Evolutionary conservation across 2,329 filamentous ascomycete species (phyloP), one percentile per base, ranked within the genome.

Genomic region (Scortechinia acanthostroma): DNA sequence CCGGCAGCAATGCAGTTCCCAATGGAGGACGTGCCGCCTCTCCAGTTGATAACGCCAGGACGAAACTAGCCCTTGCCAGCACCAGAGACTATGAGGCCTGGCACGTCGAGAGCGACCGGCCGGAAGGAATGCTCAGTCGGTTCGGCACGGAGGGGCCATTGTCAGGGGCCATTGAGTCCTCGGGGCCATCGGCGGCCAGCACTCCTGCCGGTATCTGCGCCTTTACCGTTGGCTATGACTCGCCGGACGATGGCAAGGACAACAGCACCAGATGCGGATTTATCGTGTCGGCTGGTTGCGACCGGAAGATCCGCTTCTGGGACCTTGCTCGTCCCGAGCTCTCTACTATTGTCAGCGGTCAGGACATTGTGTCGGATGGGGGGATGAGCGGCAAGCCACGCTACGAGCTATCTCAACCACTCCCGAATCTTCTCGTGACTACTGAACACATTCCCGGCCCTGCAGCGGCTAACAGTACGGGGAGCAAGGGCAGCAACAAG

Each of bases 121-220:
- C 35, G 20, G 35, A 40, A 40, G 35, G 35, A 13, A 40, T 40
- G 35, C 35, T 40, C 6, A 40, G 35, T 19, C 35, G 35, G 6
- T 40, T 40, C 20, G 35, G 13, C 6, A 40, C 17, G 10, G 17
- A 13, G 6, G 17, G 35, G 6, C 35, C 35, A 15, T 6, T 17
- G 10, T 10, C 35, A 13, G 6, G 13, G 6, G 35, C 13, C 14
- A 19, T 19, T 10, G 17, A 13, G 17, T 17, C 35, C 35, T 10
- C 17, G 35, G 17, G 35, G 13, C 10, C 10, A 6, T 15, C 14
- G 13, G 17, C 13, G 6, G 17, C 35, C 17, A 13, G 10, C 17
- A 10, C 25, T 10, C 35, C 35, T 40, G 10, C 35, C 17, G 35
- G 35, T 10, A 40, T 19, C 10, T 40, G 35, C 10, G 35, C 35